Percentiles rank a stretch among this genome's conserved stretches.
phyloP scores from a whole-genome alignment of 2,329 filamentous ascomycete genomes.

The Paradendryphiella salina region DNA sequence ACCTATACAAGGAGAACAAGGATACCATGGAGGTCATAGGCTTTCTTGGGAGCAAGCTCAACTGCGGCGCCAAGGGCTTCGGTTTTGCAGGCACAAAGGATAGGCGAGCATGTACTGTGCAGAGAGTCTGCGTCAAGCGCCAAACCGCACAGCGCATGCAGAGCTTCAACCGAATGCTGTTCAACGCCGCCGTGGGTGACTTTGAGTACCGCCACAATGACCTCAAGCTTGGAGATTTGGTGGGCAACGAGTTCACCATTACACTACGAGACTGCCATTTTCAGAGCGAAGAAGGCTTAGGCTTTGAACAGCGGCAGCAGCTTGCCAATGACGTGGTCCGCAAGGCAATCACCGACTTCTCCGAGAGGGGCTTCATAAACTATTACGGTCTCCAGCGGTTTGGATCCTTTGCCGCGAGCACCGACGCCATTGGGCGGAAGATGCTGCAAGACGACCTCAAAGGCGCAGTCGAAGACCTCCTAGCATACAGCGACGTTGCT shows the following conservation, averaged over 20 bases:
- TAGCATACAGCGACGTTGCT: constrained; percentile 70
- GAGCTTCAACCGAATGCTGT: constrained; percentile 62
- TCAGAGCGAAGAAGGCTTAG: constrained; percentile 47
- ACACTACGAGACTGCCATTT: constrained; percentile 84
- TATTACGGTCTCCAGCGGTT: constrained; percentile 98
- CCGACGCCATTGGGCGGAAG: constrained; percentile 80
- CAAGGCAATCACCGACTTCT: constrained; percentile 67
- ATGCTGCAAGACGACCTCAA: constrained; percentile 82
- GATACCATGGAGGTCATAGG: constrained; percentile 91
- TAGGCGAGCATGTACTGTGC: constrained; percentile 80
- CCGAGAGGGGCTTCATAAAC: constrained; percentile 84
- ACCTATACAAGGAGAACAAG: constrained; percentile 94
- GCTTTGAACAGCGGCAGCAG: constrained; percentile 46
- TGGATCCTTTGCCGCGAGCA: constrained; percentile 82
- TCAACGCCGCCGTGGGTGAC: constrained; percentile 71
- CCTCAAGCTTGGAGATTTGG: constrained; percentile 79
- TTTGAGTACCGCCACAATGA: constrained; percentile 74
- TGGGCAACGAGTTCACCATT: constrained; percentile 91
- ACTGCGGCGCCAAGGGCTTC: constrained; percentile 68
- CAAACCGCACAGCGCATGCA: constrained; percentile 66
- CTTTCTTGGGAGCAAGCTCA: constrained; percentile 73
- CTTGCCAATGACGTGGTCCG: constrained; percentile 58
- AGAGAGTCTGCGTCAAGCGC: constrained; percentile 72
- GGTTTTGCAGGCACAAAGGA: constrained; percentile 91
- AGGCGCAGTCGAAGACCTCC: constrained; percentile 75